A percentile compares a stretch with the other conserved stretches of the same genome.
Evolutionary conservation across 129 eudicot species (phyloP).

Genomic region (Flaveria brownii): DNA sequence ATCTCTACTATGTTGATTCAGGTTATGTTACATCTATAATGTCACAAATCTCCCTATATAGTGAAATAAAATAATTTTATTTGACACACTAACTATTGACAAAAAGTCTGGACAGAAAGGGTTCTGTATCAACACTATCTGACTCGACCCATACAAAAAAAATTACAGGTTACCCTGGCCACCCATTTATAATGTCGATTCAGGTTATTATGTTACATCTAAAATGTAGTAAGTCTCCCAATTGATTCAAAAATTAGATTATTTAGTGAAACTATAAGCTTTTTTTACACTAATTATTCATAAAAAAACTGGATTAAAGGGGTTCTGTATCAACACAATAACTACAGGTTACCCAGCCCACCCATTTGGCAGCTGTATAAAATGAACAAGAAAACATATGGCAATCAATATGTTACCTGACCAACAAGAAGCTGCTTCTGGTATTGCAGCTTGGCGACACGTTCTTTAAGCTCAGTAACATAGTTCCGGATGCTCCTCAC

Average conservation of each 20-base stretch:
- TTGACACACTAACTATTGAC: not conserved
- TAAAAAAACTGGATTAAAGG: too few relatives aligned
- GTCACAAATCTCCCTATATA: not conserved
- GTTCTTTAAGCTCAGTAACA: slow-evolving; percentile 94
- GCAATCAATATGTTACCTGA: slow-evolving; percentile 58
- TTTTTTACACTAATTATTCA: too few relatives aligned
- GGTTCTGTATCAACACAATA: too few relatives aligned
- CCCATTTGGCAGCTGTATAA: not conserved
- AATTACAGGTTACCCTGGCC: not conserved
- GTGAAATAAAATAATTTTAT: too few relatives aligned
- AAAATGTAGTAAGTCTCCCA: not conserved
- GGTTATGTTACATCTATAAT: not conserved
- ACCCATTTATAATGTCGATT: not conserved
- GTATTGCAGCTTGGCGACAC: slow-evolving; percentile 96
- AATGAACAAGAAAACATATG: not conserved
- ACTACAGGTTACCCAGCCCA: not conserved
- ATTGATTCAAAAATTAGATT: too few relatives aligned
- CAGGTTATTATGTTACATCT: not conserved
- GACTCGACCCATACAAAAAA: not conserved
- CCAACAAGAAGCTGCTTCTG: slow-evolving; percentile 94
- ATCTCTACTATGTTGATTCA: not conserved
- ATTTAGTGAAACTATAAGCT: too few relatives aligned
- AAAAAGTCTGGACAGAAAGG: not conserved
- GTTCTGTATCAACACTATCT: not conserved
- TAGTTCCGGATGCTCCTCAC: slow-evolving; percentile 87